These are phyloP conservation scores for Pelargonium fulgidum DNA, from an alignment of 441 rosid species.

Conservation along the genomic window DNA sequence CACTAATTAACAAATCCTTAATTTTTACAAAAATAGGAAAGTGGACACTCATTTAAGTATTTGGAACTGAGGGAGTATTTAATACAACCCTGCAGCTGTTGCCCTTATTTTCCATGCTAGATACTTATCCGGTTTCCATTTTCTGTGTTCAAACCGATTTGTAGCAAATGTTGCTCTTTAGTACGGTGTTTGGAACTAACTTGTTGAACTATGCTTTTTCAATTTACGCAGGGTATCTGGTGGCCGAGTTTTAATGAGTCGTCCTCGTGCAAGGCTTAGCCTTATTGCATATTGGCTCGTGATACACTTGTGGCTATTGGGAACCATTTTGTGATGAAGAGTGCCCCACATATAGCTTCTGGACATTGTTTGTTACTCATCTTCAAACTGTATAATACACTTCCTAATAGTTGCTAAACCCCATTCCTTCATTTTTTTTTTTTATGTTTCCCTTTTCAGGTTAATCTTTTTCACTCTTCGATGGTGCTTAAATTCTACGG, in stretches of 20 bases:
- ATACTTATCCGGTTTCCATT: background rate
- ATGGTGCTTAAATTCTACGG: slow-evolving; percentile 30
- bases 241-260: slow-evolving; percentile 65
- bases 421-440: slow-evolving; percentile 10
- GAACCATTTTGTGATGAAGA: slow-evolving; percentile 46
- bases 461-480: slow-evolving; percentile 5
- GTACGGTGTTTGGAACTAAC: background rate
- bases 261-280: slow-evolving; percentile 77
- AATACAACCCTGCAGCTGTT: background rate
- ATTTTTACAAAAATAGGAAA: no score
- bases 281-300: slow-evolving; percentile 59
- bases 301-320: slow-evolving; percentile 76
- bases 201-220: slow-evolving; percentile 9
- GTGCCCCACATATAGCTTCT: slow-evolving; percentile 8
- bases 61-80: no score
- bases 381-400: slow-evolving; percentile 32
- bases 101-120: background rate
- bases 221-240: slow-evolving; percentile 65
- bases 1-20: no score
- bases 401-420: background rate
- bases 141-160: background rate
- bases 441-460: background rate
- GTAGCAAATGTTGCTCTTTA: background rate
- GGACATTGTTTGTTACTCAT: slow-evolving; percentile 10
- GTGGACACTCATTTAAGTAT: no score